A percentile compares a stretch with the other conserved stretches of the same genome.
These are phyloP conservation scores for Leucaena leucocephala DNA, from an alignment of 306 rosid genomes.

Conservation along the genomic window DNA sequence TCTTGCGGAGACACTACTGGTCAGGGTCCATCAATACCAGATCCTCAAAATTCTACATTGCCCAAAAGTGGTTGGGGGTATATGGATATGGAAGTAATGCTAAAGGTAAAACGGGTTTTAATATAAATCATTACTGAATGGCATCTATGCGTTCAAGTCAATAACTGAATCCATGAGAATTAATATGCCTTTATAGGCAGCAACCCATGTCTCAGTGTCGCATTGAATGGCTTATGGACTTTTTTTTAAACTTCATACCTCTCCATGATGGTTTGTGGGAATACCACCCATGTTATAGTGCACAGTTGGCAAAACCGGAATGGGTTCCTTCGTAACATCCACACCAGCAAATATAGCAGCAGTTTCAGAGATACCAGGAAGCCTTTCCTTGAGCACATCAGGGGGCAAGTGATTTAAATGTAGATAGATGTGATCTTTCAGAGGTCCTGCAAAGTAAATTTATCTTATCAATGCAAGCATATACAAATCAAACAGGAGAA, in stretches of 20 bases:
- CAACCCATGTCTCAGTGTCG: background rate
- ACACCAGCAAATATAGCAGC: constrained; percentile 99
- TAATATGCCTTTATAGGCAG: background rate
- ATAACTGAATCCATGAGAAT: background rate
- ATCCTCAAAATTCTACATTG: background rate
- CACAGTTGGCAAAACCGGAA: constrained; percentile 96
- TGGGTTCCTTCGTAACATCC: constrained; percentile 97
- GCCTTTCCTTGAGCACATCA: constrained; percentile 97
- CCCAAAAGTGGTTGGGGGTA: background rate
- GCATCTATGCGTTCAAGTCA: background rate
- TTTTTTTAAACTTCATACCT: constrained; percentile 52
- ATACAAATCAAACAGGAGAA: constrained; percentile 17
- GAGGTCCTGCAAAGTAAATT: constrained; percentile 67
- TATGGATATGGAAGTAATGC: background rate
- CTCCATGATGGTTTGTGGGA: constrained; percentile 92
- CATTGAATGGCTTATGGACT: constrained; percentile 3
- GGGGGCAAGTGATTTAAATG: constrained; percentile 99
- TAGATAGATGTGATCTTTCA: constrained; percentile 98
- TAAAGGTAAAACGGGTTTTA: background rate
- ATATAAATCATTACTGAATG: too few relatives aligned
- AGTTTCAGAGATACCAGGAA: constrained; percentile 99
- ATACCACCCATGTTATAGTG: constrained; percentile 99
- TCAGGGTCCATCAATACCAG: background rate
- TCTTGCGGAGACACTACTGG: background rate
- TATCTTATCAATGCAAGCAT: constrained; percentile 32